Conservation (phyloP, 306 rosid genomes). For the Cicer chorassanicum region DNA sequence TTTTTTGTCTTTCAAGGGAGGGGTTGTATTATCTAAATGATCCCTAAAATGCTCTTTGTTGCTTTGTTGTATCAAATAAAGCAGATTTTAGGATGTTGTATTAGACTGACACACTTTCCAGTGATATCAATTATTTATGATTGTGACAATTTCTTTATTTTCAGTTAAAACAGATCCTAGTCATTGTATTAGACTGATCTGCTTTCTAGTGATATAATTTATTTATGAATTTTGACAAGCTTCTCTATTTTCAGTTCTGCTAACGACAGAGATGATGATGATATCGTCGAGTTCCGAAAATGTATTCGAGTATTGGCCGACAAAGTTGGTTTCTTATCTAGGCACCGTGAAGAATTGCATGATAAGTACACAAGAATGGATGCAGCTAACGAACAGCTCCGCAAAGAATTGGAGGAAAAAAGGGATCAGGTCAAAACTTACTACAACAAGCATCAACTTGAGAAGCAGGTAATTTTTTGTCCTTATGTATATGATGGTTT, state of each 20-base stretch:
- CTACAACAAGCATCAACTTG: constrained; percentile 88
- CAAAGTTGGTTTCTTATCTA: constrained; percentile 75
- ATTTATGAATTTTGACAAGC: constrained; percentile 19
- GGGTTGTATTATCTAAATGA: neutral
- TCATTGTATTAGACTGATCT: constrained; percentile 28
- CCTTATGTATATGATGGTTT: constrained; percentile 20
- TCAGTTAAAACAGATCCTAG: constrained; percentile 53
- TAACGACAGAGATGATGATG: constrained; percentile 86
- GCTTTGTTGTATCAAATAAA: constrained; percentile 12
- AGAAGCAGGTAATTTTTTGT: constrained; percentile 76
- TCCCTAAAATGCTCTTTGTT: neutral
- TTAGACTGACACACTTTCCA: constrained; percentile 27
- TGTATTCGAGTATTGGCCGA: constrained; percentile 77
- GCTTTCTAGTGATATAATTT: constrained; percentile 30
- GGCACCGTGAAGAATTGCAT: constrained; percentile 79
- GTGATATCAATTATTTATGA: constrained; percentile 32
- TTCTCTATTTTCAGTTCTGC: constrained; percentile 66
- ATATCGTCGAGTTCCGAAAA: constrained; percentile 75
- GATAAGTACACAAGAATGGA: constrained; percentile 74
- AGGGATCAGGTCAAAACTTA: constrained; percentile 79
- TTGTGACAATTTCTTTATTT: constrained; percentile 41
- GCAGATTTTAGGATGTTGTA: constrained; percentile 29
- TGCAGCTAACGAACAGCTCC: constrained; percentile 79
- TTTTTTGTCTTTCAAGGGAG: neutral
- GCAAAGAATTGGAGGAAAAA: constrained; percentile 85